These are phyloP conservation scores for Penicillium desertorum DNA, from an alignment of 495 filamentous ascomycete species.

Conservation along the genomic window DNA sequence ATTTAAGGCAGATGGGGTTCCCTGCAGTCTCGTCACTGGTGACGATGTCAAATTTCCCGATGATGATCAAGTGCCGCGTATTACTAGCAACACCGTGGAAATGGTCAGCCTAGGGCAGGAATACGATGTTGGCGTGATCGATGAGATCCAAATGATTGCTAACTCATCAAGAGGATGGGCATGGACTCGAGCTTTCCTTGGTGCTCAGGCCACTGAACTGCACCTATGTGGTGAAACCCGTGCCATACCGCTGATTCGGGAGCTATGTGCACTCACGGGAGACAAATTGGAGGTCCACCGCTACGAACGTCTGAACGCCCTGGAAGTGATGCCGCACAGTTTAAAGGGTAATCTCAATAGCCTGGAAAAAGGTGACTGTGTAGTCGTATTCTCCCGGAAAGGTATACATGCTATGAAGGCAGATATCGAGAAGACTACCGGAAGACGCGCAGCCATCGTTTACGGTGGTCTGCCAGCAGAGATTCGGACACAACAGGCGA, in stretches of 20 bases:
- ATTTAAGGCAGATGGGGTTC: conserved; percentile 69
- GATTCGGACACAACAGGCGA: conserved; percentile 85
- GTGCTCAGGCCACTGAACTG: conserved; percentile 79
- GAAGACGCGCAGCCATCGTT: conserved; percentile 80
- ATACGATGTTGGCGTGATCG: conserved; percentile 91
- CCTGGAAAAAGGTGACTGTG: conserved; percentile 84
- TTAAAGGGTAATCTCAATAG: conserved; percentile 60
- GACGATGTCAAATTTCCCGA: conserved; percentile 73
- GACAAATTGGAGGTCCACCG: conserved; percentile 77
- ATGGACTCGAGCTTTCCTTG: conserved; percentile 92
- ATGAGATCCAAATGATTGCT: conserved; percentile 98
- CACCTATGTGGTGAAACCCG: conserved; percentile 93
- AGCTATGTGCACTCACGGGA: conserved; percentile 76
- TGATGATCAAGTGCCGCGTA: conserved; percentile 43
- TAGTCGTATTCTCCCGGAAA: conserved; percentile 81
- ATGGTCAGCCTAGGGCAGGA: conserved; percentile 74
- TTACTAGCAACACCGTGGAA: conserved; percentile 90
- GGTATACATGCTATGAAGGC: conserved; percentile 77
- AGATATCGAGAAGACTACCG: conserved; percentile 73
- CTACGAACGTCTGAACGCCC: conserved; percentile 79
- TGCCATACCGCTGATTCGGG: conserved; percentile 72
- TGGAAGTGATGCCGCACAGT: conserved; percentile 63
- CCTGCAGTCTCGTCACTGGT: conserved; percentile 82
- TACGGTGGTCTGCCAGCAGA: conserved; percentile 93
- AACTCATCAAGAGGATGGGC: conserved; percentile 83